phyloP scores from a whole-genome alignment of 805 yeast genomes.

The Candida xyloterini region DNA sequence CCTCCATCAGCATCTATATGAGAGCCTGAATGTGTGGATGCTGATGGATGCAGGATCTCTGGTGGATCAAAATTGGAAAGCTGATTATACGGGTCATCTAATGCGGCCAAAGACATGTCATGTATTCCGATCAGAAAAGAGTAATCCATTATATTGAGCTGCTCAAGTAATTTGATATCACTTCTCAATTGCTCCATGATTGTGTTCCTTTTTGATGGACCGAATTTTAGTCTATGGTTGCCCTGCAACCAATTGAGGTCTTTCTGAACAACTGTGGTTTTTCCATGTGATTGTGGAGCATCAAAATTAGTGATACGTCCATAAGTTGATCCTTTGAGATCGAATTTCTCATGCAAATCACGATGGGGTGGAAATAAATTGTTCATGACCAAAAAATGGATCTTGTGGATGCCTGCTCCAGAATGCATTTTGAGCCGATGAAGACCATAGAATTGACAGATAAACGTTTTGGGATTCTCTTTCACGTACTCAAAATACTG shows the following conservation, averaged over 20 bases:
- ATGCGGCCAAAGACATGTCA: conserved; percentile 59
- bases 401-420: conserved; percentile 54
- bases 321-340: conserved; percentile 88
- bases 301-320: conserved; percentile 60
- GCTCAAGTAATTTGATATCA: conserved; percentile 72
- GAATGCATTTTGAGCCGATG: conserved; percentile 90
- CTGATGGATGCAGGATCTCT: conserved; percentile 16
- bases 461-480: conserved; percentile 78
- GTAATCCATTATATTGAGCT: conserved; percentile 91
- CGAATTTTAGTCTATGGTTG: conserved; percentile 63
- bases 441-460: conserved; percentile 94
- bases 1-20: conserved; percentile 63
- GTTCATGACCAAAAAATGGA: conserved; percentile 95
- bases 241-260: conserved; percentile 85
- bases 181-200: conserved; percentile 67
- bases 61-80: conserved; percentile 26
- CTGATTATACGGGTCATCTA: conserved; percentile 24
- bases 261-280: conserved; percentile 56
- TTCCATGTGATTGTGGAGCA: conserved; percentile 27
- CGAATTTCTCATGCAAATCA: conserved; percentile 81
- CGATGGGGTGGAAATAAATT: conserved; percentile 92
- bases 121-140: conserved; percentile 87
- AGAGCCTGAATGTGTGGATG: conserved; percentile 15
- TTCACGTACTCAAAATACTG: conserved; percentile 80
- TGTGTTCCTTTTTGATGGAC: conserved; percentile 60